A percentile compares a stretch with the other conserved stretches of the same genome.
Conservation (phyloP, 2,329 filamentous ascomycete genomes). For the Onygena corvina region DNA sequence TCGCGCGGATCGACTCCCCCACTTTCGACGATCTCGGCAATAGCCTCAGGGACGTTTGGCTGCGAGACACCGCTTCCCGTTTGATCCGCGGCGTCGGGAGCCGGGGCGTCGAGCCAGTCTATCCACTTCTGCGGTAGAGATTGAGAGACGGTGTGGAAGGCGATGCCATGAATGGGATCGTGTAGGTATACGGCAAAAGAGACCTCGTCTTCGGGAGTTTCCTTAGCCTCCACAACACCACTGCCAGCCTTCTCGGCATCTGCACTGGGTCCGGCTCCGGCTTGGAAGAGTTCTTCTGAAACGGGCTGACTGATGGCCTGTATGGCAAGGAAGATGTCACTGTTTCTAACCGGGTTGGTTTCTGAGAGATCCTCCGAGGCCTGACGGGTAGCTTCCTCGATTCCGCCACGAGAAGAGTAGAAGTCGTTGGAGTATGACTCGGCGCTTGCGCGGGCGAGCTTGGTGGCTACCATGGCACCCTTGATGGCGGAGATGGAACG, state of each 20-base stretch:
- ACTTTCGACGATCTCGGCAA: slow-evolving; percentile 64
- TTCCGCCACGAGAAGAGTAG: slow-evolving; percentile 62
- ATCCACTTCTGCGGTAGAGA: slow-evolving; percentile 74
- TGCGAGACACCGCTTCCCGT: slow-evolving; percentile 24
- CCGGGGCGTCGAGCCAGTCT: slow-evolving; percentile 72
- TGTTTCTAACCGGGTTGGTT: slow-evolving; percentile 78
- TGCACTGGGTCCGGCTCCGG: slow-evolving; percentile 31
- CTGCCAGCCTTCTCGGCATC: slow-evolving; percentile 18
- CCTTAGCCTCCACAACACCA: slow-evolving; percentile 28
- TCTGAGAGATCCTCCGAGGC: slow-evolving; percentile 70
- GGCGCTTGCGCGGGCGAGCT: slow-evolving; percentile 77
- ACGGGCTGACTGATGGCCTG: slow-evolving; percentile 64
- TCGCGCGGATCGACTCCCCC: slow-evolving; percentile 81
- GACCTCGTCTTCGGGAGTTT: slow-evolving; percentile 45
- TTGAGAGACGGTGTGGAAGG: slow-evolving; percentile 74
- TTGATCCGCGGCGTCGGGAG: slow-evolving; percentile 25
- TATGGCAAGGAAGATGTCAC: slow-evolving; percentile 89
- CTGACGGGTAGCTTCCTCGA: slow-evolving; percentile 66
- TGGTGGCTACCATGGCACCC: slow-evolving; percentile 74
- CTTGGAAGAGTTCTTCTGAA: slow-evolving; percentile 57
- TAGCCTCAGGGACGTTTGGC: slow-evolving; percentile 55
- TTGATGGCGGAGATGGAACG: slow-evolving; percentile 70
- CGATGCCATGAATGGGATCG: slow-evolving; percentile 84
- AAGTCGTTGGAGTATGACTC: slow-evolving; percentile 81
- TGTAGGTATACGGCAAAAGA: slow-evolving; percentile 66